Evolutionary conservation across 805 yeast species (phyloP), one percentile per base, ranked within the genome.

Genomic region (Lachancea sp.): DNA sequence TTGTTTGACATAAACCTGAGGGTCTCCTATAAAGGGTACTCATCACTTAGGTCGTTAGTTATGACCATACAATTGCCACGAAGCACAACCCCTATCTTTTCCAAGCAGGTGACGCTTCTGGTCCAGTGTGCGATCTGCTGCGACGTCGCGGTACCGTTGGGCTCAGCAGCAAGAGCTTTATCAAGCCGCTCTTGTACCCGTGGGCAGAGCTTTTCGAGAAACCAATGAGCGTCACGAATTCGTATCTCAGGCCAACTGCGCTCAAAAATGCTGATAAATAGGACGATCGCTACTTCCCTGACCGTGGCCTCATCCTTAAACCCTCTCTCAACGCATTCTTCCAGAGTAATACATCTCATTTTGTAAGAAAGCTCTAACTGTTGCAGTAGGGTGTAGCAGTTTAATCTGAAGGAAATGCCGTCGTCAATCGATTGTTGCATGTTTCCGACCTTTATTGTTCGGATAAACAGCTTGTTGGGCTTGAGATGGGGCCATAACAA

Each of bases 391-490:
- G 43, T 22, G 32, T 40, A 40, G 18, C 39, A 34, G 25, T 17
- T 34, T 19, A 35, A n/a, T 20, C 43, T 34, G 21, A 40, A 25
- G 2, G 39, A 12, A 16, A 30, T 19, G 22, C 43, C 43, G 32
- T 40, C 43, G 41, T 60, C 64, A 17, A 55, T 54, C 8, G 50
- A 48, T 38, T 60, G 63, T 31, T 58, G 57, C 50, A 58, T 47
- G 34, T 56, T 58, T 3, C 64, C 64, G 2, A 57, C 63, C 45
- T 58, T 58, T 4, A 60, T 36, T 7, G 51, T 50, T 8, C 50
- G 47, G 3, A 54, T 44, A 23, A 51, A 58, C n/a, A 41, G 34
- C 36, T 57, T 58, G 40, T 55, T 53, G 17, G 50, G 51, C 29
- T 46, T 42, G 21, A 54, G 33, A 24, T 49, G 54, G 13, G 52